These are phyloP conservation scores for Daedaleopsis sinensis DNA, from an alignment of 768 basidiomycete species.

Conservation along the genomic window DNA sequence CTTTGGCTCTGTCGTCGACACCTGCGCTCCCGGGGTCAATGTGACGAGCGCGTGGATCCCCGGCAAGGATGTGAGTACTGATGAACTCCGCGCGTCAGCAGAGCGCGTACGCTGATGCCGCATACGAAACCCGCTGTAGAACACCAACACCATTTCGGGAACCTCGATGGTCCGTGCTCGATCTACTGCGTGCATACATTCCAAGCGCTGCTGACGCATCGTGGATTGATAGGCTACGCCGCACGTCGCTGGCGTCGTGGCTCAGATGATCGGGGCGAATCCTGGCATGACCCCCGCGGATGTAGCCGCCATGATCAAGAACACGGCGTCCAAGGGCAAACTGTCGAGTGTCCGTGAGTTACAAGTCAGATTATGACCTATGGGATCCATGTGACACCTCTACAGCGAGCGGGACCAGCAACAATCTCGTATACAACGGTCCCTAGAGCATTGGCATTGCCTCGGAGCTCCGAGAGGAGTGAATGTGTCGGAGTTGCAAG, in stretches of 20 bases:
- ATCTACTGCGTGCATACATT: not conserved
- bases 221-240: not conserved
- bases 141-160: not conserved
- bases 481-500: no score
- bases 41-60: not conserved
- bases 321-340: not conserved
- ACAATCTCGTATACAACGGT: no score
- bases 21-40: slow-evolving; percentile 22
- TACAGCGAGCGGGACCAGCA: no score
- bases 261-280: not conserved
- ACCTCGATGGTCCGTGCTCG: not conserved
- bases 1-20: slow-evolving; percentile 22
- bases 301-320: not conserved
- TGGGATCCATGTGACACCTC: no score
- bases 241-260: not conserved
- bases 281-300: not conserved
- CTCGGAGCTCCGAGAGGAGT: no score
- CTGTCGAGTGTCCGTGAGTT: not conserved
- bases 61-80: not conserved
- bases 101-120: not conserved
- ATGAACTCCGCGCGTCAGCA: not conserved
- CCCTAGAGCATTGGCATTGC: no score
- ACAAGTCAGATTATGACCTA: no score
- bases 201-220: not conserved
- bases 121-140: not conserved